Evolutionary conservation across 306 rosid genomes (phyloP).

Genomic region (Abrus pulchellus): DNA sequence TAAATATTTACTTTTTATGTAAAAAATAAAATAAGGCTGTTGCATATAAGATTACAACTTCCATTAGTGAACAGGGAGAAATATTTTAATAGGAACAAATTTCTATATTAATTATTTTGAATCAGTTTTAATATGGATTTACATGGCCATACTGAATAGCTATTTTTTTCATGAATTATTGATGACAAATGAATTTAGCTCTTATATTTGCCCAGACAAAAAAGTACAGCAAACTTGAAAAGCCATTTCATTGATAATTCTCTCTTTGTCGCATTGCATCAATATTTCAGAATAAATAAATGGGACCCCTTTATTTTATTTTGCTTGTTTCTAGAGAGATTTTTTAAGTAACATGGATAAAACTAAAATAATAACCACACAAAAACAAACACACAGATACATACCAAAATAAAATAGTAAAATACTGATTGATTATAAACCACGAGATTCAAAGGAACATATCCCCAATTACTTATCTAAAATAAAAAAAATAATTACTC

Average conservation of each 20-base stretch:
- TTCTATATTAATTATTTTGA: not conserved
- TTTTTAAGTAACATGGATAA: not conserved
- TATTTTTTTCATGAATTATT: too few species aligned
- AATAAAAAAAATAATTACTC: too few species aligned
- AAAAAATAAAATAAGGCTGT: not conserved
- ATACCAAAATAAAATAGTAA: too few species aligned
- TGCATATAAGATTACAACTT: not conserved
- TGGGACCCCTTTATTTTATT: not conserved
- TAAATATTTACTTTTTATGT: not conserved
- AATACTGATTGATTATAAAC: too few species aligned
- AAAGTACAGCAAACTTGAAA: not conserved
- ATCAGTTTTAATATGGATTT: not conserved
- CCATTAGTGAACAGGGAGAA: not conserved
- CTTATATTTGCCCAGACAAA: not conserved
- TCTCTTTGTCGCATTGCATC: not conserved
- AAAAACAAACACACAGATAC: too few species aligned
- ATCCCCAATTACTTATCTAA: too few species aligned
- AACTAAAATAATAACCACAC: not conserved
- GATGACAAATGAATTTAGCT: not conserved
- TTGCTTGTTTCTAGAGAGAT: not conserved
- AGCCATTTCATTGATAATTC: not conserved
- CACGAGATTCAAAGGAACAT: too few species aligned
- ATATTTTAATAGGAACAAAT: not conserved
- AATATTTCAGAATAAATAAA: conserved; percentile 3
- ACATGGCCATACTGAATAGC: too few species aligned